Evolutionary conservation across 2,329 filamentous ascomycete genomes (phyloP).

Genomic region (Talaromyces sp.): DNA sequence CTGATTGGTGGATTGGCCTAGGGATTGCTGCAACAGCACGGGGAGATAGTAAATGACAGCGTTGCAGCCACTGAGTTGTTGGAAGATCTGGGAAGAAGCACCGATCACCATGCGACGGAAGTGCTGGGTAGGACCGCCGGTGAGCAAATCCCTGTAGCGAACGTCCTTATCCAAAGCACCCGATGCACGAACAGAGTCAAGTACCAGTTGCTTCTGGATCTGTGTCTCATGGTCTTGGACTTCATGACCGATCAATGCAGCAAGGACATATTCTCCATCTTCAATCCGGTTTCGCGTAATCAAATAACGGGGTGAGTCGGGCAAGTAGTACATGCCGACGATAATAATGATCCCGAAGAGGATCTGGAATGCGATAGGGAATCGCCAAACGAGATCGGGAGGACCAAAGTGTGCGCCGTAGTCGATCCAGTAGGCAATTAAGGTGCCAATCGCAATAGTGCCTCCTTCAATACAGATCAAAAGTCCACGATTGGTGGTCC

Average conservation of each 20-base stretch:
- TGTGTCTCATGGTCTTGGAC: slow-evolving; percentile 50
- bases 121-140: slow-evolving; percentile 22
- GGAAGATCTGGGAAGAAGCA: slow-evolving; percentile 27
- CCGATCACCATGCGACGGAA: slow-evolving; percentile 24
- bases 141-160: slow-evolving; percentile 43
- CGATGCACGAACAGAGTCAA: slow-evolving; percentile 62
- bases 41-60: slow-evolving; percentile 39
- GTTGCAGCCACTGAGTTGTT: slow-evolving; percentile 43
- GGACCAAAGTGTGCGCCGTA: slow-evolving; percentile 40
- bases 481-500: slow-evolving; percentile 54
- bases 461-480: slow-evolving; percentile 57
- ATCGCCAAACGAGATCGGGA: slow-evolving; percentile 43
- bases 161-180: slow-evolving; percentile 50
- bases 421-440: slow-evolving; percentile 51
- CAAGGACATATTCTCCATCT: slow-evolving; percentile 48
- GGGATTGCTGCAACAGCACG: slow-evolving; percentile 39
- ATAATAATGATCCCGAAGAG: slow-evolving; percentile 45
- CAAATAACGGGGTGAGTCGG: slow-evolving; percentile 45
- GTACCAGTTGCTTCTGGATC: slow-evolving; percentile 59
- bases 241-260: slow-evolving; percentile 43
- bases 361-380: slow-evolving; percentile 51
- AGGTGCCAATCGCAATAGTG: slow-evolving; percentile 47
- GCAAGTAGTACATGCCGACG: slow-evolving; percentile 40
- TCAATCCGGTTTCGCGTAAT: slow-evolving; percentile 42
- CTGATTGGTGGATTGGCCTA: slow-evolving; percentile 31